A percentile compares a stretch with the other conserved stretches of the same genome.
These are phyloP conservation scores for Yamadazyma trypodendri DNA, from an alignment of 1,139 yeast species.

Conservation along the genomic window DNA sequence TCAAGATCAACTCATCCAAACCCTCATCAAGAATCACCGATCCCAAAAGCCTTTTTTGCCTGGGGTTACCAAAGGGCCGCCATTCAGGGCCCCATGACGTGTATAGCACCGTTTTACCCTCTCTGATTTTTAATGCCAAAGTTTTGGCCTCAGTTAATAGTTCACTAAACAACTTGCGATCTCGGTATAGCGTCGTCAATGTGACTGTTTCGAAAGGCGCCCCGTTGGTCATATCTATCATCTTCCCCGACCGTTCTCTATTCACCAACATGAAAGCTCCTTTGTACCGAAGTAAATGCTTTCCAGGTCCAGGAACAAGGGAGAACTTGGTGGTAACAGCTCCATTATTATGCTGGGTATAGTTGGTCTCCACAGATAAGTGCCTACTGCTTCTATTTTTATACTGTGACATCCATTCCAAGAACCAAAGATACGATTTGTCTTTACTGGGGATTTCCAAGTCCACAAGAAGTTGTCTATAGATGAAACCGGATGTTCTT, in stretches of 20 bases:
- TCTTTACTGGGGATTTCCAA: constrained; percentile 92
- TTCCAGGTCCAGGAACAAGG: constrained; percentile 98
- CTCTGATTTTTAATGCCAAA: constrained; percentile 77
- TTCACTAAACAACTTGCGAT: constrained; percentile 67
- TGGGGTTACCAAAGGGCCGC: constrained; percentile 97
- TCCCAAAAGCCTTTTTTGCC: constrained; percentile 79
- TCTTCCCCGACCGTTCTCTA: constrained; percentile 85
- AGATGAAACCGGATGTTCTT: constrained; percentile 63
- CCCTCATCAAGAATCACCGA: constrained; percentile 85
- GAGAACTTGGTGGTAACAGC: constrained; percentile 84
- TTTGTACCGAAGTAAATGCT: constrained; percentile 78
- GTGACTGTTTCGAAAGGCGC: constrained; percentile 96
- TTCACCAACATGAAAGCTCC: constrained; percentile 88
- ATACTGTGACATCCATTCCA: constrained; percentile 93
- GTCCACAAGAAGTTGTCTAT: constrained; percentile 85
- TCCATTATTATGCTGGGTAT: constrained; percentile 89
- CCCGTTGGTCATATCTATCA: constrained; percentile 87
- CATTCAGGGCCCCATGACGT: constrained; percentile 99
- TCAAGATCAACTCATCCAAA: constrained; percentile 59
- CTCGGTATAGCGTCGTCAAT: constrained; percentile 83
- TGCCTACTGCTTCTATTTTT: constrained; percentile 76
- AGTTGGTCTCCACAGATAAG: constrained; percentile 84
- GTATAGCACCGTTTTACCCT: constrained; percentile 90
- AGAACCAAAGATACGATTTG: constrained; percentile 90
- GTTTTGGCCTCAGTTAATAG: constrained; percentile 80